phyloP scores from a whole-genome alignment of 352 stramenopile genomes.

The Pythium plurisporium region DNA sequence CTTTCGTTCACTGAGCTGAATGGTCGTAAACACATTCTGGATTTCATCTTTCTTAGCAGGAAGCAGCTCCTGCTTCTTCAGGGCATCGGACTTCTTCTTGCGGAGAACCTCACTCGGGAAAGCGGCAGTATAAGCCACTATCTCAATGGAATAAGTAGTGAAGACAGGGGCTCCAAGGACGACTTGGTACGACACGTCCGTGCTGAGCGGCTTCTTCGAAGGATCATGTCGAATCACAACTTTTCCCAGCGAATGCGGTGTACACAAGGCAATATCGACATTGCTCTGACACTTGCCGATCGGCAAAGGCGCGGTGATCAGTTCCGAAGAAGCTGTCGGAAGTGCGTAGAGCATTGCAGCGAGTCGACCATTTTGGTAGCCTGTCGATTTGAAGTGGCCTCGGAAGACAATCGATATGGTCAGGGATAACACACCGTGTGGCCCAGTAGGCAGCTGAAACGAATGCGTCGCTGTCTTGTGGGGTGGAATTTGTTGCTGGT shows the following conservation, averaged over 20 bases:
- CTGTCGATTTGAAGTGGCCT: constrained; percentile 61
- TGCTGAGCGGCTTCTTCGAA: constrained; percentile 37
- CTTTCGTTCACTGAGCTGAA: constrained; percentile 66
- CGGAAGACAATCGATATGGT: constrained; percentile 67
- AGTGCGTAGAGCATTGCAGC: constrained; percentile 75
- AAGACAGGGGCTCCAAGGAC: constrained; percentile 66
- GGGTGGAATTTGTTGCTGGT: constrained; percentile 49
- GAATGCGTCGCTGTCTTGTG: constrained; percentile 61
- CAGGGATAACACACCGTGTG: constrained; percentile 43
- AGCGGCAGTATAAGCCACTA: constrained; percentile 39
- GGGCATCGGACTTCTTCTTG: constrained; percentile 41
- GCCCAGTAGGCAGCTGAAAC: constrained; percentile 41
- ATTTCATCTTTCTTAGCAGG: constrained; percentile 54
- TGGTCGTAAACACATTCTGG: constrained; percentile 62
- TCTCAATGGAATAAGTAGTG: constrained; percentile 64
- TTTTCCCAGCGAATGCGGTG: constrained; percentile 58
- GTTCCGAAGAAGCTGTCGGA: constrained; percentile 17
- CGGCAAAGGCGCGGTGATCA: constrained; percentile 21
- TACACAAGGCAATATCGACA: constrained; percentile 56
- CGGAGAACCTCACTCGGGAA: constrained; percentile 47
- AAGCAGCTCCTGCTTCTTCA: constrained; percentile 67
- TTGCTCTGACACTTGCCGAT: constrained; percentile 55
- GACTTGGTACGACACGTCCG: constrained; percentile 60
- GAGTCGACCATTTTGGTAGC: constrained; percentile 71
- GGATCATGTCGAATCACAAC: constrained; percentile 67